Evolutionary conservation across 768 basidiomycete species (phyloP).

Genomic region (Xerocomus spinulosus): DNA sequence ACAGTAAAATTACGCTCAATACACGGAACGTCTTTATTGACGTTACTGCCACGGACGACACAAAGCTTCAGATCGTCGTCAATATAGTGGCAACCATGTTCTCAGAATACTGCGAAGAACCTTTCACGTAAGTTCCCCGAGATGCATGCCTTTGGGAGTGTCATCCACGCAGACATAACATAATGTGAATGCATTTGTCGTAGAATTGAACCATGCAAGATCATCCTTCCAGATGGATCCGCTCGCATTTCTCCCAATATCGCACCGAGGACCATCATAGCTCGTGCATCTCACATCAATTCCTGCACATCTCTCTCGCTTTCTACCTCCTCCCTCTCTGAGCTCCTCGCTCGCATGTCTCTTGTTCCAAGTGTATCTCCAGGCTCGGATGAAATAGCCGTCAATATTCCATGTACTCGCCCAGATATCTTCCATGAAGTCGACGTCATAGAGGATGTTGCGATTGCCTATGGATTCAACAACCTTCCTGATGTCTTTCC

Average conservation of each 20-base stretch:
- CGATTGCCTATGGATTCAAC: slow-evolving; percentile 97
- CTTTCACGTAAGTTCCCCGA: slow-evolving; percentile 69
- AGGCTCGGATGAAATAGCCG: slow-evolving; percentile 60
- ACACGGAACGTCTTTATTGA: slow-evolving; percentile 96
- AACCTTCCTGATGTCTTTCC: slow-evolving; percentile 92
- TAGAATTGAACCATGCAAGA: slow-evolving; percentile 91
- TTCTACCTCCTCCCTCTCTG: slow-evolving; percentile 56
- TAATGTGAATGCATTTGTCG: neutral
- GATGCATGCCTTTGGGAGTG: neutral
- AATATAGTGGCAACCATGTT: slow-evolving; percentile 98
- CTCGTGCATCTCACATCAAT: slow-evolving; percentile 90
- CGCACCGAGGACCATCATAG: slow-evolving; percentile 61
- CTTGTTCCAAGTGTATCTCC: slow-evolving; percentile 49
- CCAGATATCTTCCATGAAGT: slow-evolving; percentile 98
- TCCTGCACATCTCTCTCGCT: slow-evolving; percentile 87
- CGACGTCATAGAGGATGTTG: slow-evolving; percentile 97
- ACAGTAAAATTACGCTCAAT: slow-evolving; percentile 93
- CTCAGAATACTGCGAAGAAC: slow-evolving; percentile 89
- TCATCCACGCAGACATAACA: too few relatives aligned
- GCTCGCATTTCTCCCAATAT: slow-evolving; percentile 78
- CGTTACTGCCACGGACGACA: slow-evolving; percentile 93
- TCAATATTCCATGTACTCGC: slow-evolving; percentile 88
- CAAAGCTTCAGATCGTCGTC: slow-evolving; percentile 92
- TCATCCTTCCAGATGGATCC: slow-evolving; percentile 75
- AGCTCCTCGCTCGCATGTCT: slow-evolving; percentile 82